Evolutionary conservation across 2,329 filamentous ascomycete genomes (phyloP), one percentile per base, ranked within the genome.

Genomic region (Capronia coronata): DNA sequence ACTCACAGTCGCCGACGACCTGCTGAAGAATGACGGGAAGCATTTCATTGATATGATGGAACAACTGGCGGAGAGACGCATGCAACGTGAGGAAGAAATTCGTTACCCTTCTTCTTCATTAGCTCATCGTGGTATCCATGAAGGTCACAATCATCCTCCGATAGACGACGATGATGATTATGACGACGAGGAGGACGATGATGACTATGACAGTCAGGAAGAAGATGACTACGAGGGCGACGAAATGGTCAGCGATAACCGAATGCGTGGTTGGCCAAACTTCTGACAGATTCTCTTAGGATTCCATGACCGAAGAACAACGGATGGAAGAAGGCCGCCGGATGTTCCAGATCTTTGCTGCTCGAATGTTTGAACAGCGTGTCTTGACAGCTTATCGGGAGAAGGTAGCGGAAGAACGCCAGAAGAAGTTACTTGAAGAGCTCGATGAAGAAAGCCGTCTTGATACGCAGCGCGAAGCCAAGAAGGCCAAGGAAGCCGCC

Each of bases 1-100:
- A 70, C 82, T 98, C 67, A 98, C 93, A 59, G 93, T 98, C 65
- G 93, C 93, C 68, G 93, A 98, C 75, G 93, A 98, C 71, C 77
- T 98, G 59, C 79, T 98, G 57, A 97, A 97, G 70, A 98, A 98
- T 70, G 93, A 98, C 69, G 93, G 93, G 63, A 95, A 94, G 70
- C 94, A 95, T 65, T 98, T 98, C 73, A 98, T 98, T 70, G 93
- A 98, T 68, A 98, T 98, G 93, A 98, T 98, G 93, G 93, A 98
- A 69, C 91, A 97, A 72, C 79, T 98, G 62, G 93, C 93, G 30
- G 93, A 98, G 72, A 87, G 91, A 62, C 82, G 93, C 62, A 96
- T 98, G 91, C 87, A 90, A 65, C 84, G 93, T 61, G 91, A 97
- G 73, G 90, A 93, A 71, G 89, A 96, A 65, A 87, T 87, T 43